phyloP scores from a whole-genome alignment of 768 basidiomycete species.

The Cytidiella melzeri region DNA sequence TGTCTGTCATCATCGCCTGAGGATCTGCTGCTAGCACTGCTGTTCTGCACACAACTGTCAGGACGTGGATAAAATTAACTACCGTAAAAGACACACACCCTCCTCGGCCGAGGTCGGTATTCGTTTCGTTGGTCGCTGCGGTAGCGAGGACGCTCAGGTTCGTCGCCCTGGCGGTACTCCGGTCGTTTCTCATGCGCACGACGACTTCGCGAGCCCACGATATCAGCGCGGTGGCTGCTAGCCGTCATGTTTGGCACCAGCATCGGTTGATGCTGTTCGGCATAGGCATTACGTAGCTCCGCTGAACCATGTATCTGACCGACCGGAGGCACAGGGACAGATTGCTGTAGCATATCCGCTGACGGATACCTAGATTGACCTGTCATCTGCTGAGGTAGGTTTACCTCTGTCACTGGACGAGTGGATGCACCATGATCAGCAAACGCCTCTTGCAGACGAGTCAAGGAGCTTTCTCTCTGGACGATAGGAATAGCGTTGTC shows the following conservation, averaged over 20 bases:
- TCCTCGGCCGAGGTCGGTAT: background rate
- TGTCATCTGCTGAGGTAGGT: slow-evolving; percentile 15
- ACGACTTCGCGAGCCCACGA: slow-evolving; percentile 9
- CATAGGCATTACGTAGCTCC: slow-evolving; percentile 10
- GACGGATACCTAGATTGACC: slow-evolving; percentile 14
- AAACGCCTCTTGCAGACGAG: slow-evolving; percentile 22
- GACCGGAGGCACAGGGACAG: background rate
- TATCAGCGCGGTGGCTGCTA: slow-evolving; percentile 18
- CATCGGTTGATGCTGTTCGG: slow-evolving; percentile 16
- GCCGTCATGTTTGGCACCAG: slow-evolving; percentile 15
- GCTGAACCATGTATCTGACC: background rate
- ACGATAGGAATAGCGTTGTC: slow-evolving; percentile 21
- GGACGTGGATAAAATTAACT: background rate
- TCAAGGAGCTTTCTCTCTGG: slow-evolving; percentile 23
- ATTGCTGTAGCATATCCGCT: slow-evolving; percentile 8
- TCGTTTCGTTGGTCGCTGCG: background rate
- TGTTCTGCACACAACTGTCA: slow-evolving; percentile 1
- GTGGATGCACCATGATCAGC: slow-evolving; percentile 17
- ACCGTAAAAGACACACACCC: background rate
- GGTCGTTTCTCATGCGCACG: slow-evolving; percentile 3
- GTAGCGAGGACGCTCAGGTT: background rate
- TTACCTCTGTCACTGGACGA: slow-evolving; percentile 15
- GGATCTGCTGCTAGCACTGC: slow-evolving; percentile 5
- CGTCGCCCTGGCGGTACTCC: background rate
- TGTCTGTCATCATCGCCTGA: slow-evolving; percentile 12